A percentile compares a stretch with the other conserved stretches of the same genome.
Evolutionary conservation across 768 basidiomycete genomes (phyloP).

Genomic region (Coprinellus micaceus): DNA sequence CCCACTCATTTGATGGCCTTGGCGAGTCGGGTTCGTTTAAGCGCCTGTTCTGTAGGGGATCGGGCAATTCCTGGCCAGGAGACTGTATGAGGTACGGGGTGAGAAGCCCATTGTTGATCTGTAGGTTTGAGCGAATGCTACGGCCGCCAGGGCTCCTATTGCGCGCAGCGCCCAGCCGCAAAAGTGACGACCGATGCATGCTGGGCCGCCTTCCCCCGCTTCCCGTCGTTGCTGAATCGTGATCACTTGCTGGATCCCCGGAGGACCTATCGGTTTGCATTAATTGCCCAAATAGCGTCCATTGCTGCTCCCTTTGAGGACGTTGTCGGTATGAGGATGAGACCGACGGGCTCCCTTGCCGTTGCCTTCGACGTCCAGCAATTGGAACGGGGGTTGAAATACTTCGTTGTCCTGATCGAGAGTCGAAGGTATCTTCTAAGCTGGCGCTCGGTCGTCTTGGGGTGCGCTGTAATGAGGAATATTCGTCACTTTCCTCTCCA

Average conservation of each 20-base stretch:
- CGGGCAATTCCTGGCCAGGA: neutral
- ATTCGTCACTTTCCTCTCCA: neutral
- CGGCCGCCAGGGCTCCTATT: neutral
- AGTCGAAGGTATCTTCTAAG: neutral
- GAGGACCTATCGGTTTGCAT: constrained; percentile 64
- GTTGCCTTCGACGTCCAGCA: neutral
- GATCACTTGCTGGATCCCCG: constrained; percentile 15
- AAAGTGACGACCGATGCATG: neutral
- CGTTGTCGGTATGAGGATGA: neutral
- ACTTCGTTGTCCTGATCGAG: neutral
- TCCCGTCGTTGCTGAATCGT: neutral
- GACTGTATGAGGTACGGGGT: neutral
- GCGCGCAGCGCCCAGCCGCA: neutral
- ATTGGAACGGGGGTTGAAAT: constrained; percentile 1
- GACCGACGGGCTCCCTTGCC: neutral
- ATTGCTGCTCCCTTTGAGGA: constrained; percentile 34
- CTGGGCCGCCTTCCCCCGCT: neutral
- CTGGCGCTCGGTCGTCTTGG: neutral
- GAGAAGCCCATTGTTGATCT: neutral
- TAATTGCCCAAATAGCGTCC: constrained; percentile 67
- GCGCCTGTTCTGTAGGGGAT: neutral
- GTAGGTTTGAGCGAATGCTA: neutral
- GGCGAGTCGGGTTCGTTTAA: neutral
- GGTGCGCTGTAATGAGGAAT: neutral
- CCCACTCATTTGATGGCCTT: neutral